Conservation (phyloP, 2,329 filamentous ascomycete genomes). For the Aspergillus tubingensis region DNA sequence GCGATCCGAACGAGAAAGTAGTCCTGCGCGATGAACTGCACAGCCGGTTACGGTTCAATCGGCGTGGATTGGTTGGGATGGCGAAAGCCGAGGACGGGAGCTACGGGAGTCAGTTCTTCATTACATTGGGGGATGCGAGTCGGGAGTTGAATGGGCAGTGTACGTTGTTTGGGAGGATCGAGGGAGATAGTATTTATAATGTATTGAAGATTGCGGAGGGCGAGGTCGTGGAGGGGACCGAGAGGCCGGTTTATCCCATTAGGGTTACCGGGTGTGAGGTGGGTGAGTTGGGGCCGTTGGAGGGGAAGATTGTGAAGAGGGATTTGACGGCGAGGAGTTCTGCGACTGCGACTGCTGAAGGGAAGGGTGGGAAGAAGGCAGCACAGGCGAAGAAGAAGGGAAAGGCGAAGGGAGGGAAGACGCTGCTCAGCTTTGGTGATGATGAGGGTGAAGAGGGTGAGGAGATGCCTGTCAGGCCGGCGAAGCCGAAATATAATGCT, state of each 20-base stretch:
- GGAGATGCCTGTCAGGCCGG: constrained; percentile 38
- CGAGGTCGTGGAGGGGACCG: constrained; percentile 75
- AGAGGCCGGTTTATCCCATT: constrained; percentile 82
- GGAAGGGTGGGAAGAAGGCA: constrained; percentile 29
- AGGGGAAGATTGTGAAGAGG: constrained; percentile 48
- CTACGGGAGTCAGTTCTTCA: constrained; percentile 96
- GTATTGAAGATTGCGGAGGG: constrained; percentile 88
- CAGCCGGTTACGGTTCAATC: constrained; percentile 86
- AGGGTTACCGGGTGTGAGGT: constrained; percentile 62
- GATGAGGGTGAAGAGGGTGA: constrained; percentile 42
- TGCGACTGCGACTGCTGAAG: constrained; percentile 36
- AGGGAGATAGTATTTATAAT: constrained; percentile 95
- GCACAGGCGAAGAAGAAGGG: constrained; percentile 46
- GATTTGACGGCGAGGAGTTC: constrained; percentile 35
- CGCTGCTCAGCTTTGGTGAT: constrained; percentile 49
- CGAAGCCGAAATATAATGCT: constrained; percentile 53
- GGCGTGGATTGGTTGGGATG: constrained; percentile 90
- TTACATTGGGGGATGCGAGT: constrained; percentile 77
- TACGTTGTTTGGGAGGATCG: constrained; percentile 88
- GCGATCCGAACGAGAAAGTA: constrained; percentile 55
- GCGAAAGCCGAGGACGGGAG: constrained; percentile 73
- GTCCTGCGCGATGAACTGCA: constrained; percentile 89
- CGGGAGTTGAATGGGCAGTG: constrained; percentile 87
- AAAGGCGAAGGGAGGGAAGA: constrained; percentile 45
- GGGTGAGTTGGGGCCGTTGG: constrained; percentile 48